Evolutionary conservation across 257 asterid genomes (phyloP).

Genomic region (Vinca minor): DNA sequence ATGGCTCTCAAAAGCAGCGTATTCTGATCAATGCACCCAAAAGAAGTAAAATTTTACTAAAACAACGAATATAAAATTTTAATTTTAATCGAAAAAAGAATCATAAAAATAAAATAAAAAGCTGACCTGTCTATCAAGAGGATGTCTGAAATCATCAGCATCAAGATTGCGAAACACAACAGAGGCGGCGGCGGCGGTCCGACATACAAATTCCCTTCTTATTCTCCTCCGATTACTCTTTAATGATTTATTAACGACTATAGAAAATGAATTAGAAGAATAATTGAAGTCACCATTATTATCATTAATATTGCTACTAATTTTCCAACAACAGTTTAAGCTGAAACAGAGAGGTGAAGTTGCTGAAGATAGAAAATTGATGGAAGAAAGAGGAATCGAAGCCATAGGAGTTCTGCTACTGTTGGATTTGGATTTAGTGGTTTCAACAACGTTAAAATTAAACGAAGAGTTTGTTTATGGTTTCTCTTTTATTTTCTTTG

Average conservation of each 20-base stretch:
- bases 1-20: conserved; percentile 82
- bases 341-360: neutral
- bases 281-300: conserved; percentile 11
- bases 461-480: neutral
- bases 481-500: conserved; percentile 9
- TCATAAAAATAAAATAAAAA: conserved; percentile 2
- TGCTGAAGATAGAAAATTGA: neutral
- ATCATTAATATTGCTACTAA: neutral
- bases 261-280: conserved; percentile 16
- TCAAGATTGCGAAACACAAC: conserved; percentile 56
- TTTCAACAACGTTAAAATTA: neutral
- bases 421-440: conserved; percentile 1
- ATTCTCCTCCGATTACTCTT: conserved; percentile 6
- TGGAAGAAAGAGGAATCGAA: conserved; percentile 36
- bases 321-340: neutral
- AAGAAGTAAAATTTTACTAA: neutral
- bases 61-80: neutral
- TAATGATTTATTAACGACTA: conserved; percentile 17
- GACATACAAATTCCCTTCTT: conserved; percentile 19
- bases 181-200: conserved; percentile 47
- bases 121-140: conserved; percentile 82
- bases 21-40: conserved; percentile 37
- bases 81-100: too few relatives aligned
- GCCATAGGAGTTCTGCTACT: conserved; percentile 32
- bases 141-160: conserved; percentile 91